phyloP scores from a whole-genome alignment of 805 yeast genomes.

The Kodamaea neixiangensis region DNA sequence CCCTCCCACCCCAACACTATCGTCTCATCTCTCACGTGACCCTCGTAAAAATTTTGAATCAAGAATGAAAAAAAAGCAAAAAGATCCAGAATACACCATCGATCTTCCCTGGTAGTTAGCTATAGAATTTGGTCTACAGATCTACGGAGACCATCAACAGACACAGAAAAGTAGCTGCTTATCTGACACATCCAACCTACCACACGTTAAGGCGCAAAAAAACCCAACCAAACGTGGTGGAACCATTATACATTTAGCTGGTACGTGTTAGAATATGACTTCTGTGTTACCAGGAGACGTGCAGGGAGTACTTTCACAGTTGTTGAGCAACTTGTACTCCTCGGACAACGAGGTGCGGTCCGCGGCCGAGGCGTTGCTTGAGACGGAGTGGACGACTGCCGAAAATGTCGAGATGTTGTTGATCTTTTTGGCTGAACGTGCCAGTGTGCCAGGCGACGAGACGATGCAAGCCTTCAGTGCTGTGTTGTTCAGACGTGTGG shows the following conservation, averaged over 20 bases:
- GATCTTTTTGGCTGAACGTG: conserved; percentile 78
- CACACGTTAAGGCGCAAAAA: background rate
- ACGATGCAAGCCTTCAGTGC: conserved; percentile 74
- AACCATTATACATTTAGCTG: background rate
- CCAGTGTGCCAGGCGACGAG: conserved; percentile 62
- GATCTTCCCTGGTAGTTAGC: background rate
- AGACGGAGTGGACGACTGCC: conserved; percentile 71
- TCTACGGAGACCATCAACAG: background rate
- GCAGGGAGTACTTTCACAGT: conserved; percentile 51
- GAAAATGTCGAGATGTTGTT: conserved; percentile 70
- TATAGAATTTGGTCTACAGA: background rate
- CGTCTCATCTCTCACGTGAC: conserved; percentile 5
- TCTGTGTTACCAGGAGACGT: conserved; percentile 62
- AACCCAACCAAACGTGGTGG: background rate
- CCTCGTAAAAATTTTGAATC: background rate
- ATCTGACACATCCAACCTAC: background rate
- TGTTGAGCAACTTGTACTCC: conserved; percentile 55
- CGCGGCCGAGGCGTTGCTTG: conserved; percentile 73
- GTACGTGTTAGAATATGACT: conserved; percentile 24
- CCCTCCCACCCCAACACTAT: background rate
- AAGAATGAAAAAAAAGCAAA: background rate
- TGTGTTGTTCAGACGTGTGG: conserved; percentile 84
- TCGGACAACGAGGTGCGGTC: conserved; percentile 78
- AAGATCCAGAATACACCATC: background rate
- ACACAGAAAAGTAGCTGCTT: background rate